Conservation (phyloP, 148 eudicot species). For the Dysphania ambrosioides region DNA sequence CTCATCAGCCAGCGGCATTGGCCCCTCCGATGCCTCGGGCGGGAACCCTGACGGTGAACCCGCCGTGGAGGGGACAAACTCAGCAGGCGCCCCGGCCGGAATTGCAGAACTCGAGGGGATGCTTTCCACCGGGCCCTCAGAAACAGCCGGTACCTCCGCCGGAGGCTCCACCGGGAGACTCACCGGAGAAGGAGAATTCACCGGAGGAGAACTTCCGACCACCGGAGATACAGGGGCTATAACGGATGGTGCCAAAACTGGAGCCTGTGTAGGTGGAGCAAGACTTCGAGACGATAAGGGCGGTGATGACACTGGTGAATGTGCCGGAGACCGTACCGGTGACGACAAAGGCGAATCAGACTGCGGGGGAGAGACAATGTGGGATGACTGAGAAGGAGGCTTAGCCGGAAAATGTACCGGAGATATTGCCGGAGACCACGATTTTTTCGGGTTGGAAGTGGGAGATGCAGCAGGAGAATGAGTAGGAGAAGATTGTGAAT, state of each 20-base stretch:
- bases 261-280: background rate
- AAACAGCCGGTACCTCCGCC: background rate
- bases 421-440: background rate
- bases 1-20: slow-evolving; percentile 14
- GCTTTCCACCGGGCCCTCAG: background rate
- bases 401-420: slow-evolving; percentile 6
- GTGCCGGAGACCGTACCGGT: background rate
- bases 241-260: background rate
- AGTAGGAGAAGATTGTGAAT: slow-evolving; percentile 17
- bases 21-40: slow-evolving; percentile 17
- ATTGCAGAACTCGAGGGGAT: slow-evolving; percentile 20
- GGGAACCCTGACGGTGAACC: background rate
- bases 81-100: slow-evolving; percentile 15
- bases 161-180: too few species aligned
- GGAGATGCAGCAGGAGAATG: slow-evolving; percentile 8
- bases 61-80: slow-evolving; percentile 11
- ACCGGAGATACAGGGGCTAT: slow-evolving; percentile 4
- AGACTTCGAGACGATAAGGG: background rate
- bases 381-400: slow-evolving; percentile 4
- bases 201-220: background rate
- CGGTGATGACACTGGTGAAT: background rate
- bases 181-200: slow-evolving; percentile 7
- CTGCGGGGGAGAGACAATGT: background rate
- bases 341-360: background rate
- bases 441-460: background rate